Evolutionary conservation across 108 stramenopile species (phyloP).

Genomic region (Pseudonitzschia multistriata): DNA sequence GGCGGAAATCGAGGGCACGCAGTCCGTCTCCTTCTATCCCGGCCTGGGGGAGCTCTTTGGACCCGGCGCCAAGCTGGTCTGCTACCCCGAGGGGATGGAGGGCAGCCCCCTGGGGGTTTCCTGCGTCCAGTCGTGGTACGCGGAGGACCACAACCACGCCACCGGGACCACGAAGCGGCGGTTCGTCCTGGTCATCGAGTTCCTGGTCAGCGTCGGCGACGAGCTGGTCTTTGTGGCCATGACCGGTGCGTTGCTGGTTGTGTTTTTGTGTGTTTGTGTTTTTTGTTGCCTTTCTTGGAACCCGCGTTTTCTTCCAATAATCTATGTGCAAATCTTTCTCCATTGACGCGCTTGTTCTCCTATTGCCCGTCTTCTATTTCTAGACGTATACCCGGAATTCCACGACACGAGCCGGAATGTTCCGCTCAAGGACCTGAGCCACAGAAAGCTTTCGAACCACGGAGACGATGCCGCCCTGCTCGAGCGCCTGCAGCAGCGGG

Average conservation of each 20-base stretch:
- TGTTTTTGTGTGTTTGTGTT: neutral
- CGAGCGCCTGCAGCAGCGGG: constrained; percentile 49
- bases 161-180: constrained; percentile 59
- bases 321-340: neutral
- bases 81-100: constrained; percentile 68
- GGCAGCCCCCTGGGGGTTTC: constrained; percentile 58
- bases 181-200: constrained; percentile 62
- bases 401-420: constrained; percentile 54
- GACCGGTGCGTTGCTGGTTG: neutral
- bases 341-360: neutral
- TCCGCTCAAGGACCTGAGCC: constrained; percentile 50
- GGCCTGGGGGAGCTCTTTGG: constrained; percentile 64
- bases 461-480: constrained; percentile 43
- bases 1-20: constrained; percentile 45
- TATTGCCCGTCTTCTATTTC: constrained; percentile 15
- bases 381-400: constrained; percentile 67
- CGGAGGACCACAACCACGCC: constrained; percentile 60
- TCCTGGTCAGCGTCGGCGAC: constrained; percentile 55
- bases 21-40: constrained; percentile 62
- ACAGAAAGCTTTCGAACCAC: constrained; percentile 39
- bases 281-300: neutral
- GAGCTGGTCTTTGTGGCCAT: constrained; percentile 66
- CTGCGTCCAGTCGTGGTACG: constrained; percentile 65
- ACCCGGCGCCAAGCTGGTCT: constrained; percentile 55
- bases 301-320: too few relatives aligned